phyloP scores from a whole-genome alignment of 1,284 basidiomycete species.

The Ceratobasidium sp. region DNA sequence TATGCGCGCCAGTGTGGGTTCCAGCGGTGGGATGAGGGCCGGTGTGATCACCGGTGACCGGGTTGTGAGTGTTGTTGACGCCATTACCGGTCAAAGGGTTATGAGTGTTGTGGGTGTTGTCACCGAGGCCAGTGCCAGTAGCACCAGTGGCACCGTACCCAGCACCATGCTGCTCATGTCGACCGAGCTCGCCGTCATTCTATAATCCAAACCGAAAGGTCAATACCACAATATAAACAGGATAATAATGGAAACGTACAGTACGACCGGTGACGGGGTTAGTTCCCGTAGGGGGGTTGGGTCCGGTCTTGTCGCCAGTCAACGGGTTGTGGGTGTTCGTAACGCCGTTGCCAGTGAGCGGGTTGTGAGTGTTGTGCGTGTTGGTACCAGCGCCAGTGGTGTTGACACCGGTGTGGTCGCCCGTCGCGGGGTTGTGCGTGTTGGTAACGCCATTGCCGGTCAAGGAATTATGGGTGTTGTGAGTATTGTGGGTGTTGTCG shows the following conservation, averaged over 20 bases:
- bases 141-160: not conserved
- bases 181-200: constrained; percentile 21
- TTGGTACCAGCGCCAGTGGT: not conserved
- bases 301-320: constrained; percentile 37
- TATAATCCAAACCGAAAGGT: not conserved
- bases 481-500: constrained; percentile 7
- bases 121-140: not conserved
- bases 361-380: constrained; percentile 36
- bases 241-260: not conserved
- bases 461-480: constrained; percentile 30
- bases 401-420: not conserved
- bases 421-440: constrained; percentile 29
- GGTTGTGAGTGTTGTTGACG: constrained; percentile 28
- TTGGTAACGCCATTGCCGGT: constrained; percentile 28
- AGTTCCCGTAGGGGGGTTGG: constrained; percentile 22
- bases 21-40: constrained; percentile 23
- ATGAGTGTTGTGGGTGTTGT: constrained; percentile 19
- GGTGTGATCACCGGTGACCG: constrained; percentile 24
- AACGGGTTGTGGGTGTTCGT: constrained; percentile 28
- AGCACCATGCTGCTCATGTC: constrained; percentile 22
- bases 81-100: constrained; percentile 31
- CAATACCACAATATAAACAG: not conserved
- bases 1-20: constrained; percentile 19
- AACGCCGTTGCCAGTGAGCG: constrained; percentile 15
- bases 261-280: constrained; percentile 33